Evolutionary conservation across 495 filamentous ascomycete species (phyloP), one percentile per base, ranked within the genome.

Genomic region (Podospora pseudoanserina): DNA sequence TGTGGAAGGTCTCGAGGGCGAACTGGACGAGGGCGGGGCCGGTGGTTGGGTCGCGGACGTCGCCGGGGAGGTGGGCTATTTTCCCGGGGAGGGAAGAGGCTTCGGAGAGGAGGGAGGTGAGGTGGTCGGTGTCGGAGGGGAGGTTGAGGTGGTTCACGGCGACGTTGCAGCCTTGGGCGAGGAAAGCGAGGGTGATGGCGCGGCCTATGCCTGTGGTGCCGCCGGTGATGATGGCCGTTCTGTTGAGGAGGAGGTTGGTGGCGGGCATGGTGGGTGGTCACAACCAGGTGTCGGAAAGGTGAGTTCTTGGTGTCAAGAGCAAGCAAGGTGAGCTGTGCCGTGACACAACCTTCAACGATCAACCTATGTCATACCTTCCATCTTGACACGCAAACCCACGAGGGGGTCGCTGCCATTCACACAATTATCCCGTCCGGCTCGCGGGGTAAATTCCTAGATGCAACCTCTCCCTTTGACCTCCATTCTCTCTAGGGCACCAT

Each of bases 191-290:
- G 56, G 88, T 84, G 68, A 92, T 92, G 70, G 90, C 90, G 34
- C 90, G 84, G 59, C 91, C 91, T 71, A 93, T 93, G 65, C 91
- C 91, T 1, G 90, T 91, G 1, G 89, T 86, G 56, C 89, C 89
- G 69, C 91, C 91, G 4, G 91, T 92, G 69, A 93, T 88, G 75
- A 90, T 89, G 75, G 89, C 89, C 3, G 88, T 87, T 73, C 92
- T 92, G 77, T 84, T 84, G 65, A 79, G 77, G 55, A 94, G 84
- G 70, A 91, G 81, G 73, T 85, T 82, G 5, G 79, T 76, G 19
- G 75, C 65, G 7, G 79, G 73, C 81, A 83, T 83, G 39, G 39
- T 49, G 39, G 13, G 23, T 23, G 23, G 23, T 23, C 23, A 1
- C 23, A 23, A 23, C 23, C 23, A 23, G 23, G 23, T 23, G 23